These are phyloP conservation scores for Cadophora sp. DNA, from an alignment of 2,329 filamentous ascomycete species.

Conservation along the genomic window DNA sequence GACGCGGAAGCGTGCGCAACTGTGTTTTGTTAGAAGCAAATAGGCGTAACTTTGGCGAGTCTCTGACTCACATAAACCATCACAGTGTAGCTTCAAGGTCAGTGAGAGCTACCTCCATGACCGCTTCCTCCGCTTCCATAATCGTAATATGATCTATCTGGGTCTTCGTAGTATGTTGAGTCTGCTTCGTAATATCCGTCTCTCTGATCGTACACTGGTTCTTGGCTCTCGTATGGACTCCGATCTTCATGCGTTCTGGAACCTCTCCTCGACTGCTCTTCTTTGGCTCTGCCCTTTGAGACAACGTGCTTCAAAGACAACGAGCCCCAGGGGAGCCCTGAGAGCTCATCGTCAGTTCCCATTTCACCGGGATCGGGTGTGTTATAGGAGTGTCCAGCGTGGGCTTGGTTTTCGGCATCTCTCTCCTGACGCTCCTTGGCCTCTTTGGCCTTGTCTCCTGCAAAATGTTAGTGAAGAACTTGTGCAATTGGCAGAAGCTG, in stretches of 20 bases:
- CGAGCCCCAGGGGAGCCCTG: conserved; percentile 76
- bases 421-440: conserved; percentile 70
- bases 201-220: conserved; percentile 34
- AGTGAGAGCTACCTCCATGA: conserved; percentile 38
- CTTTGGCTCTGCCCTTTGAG: conserved; percentile 51
- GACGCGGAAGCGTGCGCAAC: not conserved
- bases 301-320: conserved; percentile 64
- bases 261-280: conserved; percentile 50
- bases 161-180: conserved; percentile 36
- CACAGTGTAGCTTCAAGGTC: conserved; percentile 8
- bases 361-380: conserved; percentile 65
- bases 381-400: conserved; percentile 69
- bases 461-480: conserved; percentile 18
- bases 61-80: conserved; percentile 13
- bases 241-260: conserved; percentile 40
- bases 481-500: not conserved
- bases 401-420: conserved; percentile 66
- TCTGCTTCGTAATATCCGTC: conserved; percentile 40
- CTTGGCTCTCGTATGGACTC: conserved; percentile 34
- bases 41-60: conserved; percentile 1
- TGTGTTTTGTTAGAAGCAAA: conserved; percentile 2
- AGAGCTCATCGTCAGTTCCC: conserved; percentile 57
- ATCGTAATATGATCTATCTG: conserved; percentile 41
- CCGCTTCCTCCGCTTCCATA: conserved; percentile 42
- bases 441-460: conserved; percentile 74